These are phyloP conservation scores for Groenewaldozyma auringiensis DNA, from an alignment of 1,139 yeast species.

Conservation along the genomic window DNA sequence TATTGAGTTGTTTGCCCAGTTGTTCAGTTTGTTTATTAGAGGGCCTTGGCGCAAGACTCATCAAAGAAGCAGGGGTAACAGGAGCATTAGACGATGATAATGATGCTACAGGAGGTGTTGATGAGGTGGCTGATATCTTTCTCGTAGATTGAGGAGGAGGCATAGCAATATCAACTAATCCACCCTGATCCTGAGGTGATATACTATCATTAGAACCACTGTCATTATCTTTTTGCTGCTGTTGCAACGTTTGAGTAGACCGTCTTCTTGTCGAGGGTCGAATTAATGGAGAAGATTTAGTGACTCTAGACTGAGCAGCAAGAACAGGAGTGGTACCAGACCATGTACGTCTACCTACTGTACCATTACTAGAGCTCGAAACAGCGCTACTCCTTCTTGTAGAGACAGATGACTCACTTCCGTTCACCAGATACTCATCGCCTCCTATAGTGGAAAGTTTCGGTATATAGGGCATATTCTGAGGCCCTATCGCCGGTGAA, in stretches of 20 bases:
- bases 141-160: constrained; percentile 22
- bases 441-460: constrained; percentile 7
- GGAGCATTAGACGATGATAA: constrained; percentile 15
- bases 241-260: constrained; percentile 7
- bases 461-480: constrained; percentile 22
- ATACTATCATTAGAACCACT: constrained; percentile 19
- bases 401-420: constrained; percentile 9
- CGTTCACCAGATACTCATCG: constrained; percentile 8
- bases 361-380: constrained; percentile 5
- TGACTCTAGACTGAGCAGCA: constrained; percentile 16
- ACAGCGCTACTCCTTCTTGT: constrained; percentile 7
- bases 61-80: constrained; percentile 33
- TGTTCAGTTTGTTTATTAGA: neutral
- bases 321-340: constrained; percentile 11
- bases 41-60: constrained; percentile 30
- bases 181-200: constrained; percentile 20
- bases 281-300: constrained; percentile 20
- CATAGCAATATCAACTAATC: constrained; percentile 22
- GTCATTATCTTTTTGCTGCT: constrained; percentile 6
- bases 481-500: constrained; percentile 52
- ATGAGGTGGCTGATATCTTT: constrained; percentile 14
- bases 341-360: constrained; percentile 6
- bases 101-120: constrained; percentile 9
- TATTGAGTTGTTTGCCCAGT: constrained; percentile 6
- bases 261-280: constrained; percentile 17